A percentile compares a stretch with the other conserved stretches of the same genome.
These are phyloP conservation scores for Backusella parvicylindrica DNA, from an alignment of 192 early-diverging fungal genomes.

Conservation along the genomic window DNA sequence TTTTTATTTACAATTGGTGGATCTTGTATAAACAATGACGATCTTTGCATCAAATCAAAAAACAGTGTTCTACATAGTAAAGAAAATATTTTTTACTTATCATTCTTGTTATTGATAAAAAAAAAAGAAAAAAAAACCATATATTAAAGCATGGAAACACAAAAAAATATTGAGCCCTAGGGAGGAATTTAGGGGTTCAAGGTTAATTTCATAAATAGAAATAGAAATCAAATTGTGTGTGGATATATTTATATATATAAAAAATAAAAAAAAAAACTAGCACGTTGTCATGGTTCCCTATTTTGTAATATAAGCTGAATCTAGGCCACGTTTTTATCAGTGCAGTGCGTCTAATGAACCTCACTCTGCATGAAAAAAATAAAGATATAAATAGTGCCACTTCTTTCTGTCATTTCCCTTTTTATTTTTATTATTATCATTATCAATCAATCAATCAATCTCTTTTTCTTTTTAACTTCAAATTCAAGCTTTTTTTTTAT, in stretches of 20 bases:
- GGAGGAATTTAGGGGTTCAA: neutral
- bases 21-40: neutral
- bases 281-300: neutral
- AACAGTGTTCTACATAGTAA: neutral
- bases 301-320: neutral
- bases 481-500: neutral
- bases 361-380: neutral
- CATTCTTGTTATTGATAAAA: too few relatives aligned
- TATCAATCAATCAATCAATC: neutral
- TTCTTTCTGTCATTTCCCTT: conserved; percentile 1
- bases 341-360: neutral
- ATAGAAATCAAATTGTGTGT: neutral
- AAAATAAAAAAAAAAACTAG: too few relatives aligned
- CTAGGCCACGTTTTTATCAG: neutral
- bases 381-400: neutral
- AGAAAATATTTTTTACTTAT: too few relatives aligned
- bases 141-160: neutral
- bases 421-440: conserved; percentile 9
- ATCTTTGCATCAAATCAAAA: neutral
- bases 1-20: neutral
- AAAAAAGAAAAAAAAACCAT: neutral
- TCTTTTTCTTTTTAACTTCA: neutral
- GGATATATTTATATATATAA: neutral
- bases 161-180: neutral
- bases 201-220: neutral